Conservation (phyloP, 805 yeast genomes). For the Cyberlindnera galapagoensis region DNA sequence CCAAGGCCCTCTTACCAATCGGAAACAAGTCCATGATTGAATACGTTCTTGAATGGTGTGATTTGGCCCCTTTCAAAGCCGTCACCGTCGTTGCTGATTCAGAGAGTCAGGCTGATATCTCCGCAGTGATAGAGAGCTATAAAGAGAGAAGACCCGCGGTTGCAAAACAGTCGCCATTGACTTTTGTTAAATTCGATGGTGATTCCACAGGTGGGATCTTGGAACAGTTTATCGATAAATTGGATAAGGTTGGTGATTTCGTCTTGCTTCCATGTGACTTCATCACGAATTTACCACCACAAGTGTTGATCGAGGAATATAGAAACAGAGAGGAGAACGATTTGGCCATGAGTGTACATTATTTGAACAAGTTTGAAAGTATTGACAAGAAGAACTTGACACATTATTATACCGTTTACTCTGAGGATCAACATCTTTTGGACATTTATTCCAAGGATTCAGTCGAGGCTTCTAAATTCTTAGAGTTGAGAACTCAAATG, state of each 20-base stretch:
- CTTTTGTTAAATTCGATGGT: conserved; percentile 37
- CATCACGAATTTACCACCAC: conserved; percentile 88
- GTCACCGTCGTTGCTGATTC: conserved; percentile 56
- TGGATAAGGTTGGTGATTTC: conserved; percentile 39
- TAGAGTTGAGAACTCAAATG: conserved; percentile 79
- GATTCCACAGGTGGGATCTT: conserved; percentile 60
- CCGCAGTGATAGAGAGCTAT: conserved; percentile 42
- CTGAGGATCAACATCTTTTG: conserved; percentile 47
- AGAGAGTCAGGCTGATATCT: conserved; percentile 41
- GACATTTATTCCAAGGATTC: conserved; percentile 68
- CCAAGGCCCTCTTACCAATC: conserved; percentile 84
- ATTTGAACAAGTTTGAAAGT: conserved; percentile 65
- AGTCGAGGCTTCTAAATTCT: conserved; percentile 62
- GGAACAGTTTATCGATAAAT: conserved; percentile 37
- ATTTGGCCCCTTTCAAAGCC: conserved; percentile 67
- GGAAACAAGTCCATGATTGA: conserved; percentile 87
- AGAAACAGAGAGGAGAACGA: conserved; percentile 64
- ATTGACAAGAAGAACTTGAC: conserved; percentile 73
- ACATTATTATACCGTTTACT: conserved; percentile 60
- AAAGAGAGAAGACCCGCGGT: conserved; percentile 32
- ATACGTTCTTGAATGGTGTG: conserved; percentile 91
- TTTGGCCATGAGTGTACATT: conserved; percentile 70
- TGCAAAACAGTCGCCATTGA: conserved; percentile 29
- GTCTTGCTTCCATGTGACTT: conserved; percentile 93
- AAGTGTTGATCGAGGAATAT: conserved; percentile 75